Evolutionary conservation across 2,329 filamentous ascomycete genomes (phyloP), one percentile per base, ranked within the genome.

Genomic region (Fusarium kyushuense): DNA sequence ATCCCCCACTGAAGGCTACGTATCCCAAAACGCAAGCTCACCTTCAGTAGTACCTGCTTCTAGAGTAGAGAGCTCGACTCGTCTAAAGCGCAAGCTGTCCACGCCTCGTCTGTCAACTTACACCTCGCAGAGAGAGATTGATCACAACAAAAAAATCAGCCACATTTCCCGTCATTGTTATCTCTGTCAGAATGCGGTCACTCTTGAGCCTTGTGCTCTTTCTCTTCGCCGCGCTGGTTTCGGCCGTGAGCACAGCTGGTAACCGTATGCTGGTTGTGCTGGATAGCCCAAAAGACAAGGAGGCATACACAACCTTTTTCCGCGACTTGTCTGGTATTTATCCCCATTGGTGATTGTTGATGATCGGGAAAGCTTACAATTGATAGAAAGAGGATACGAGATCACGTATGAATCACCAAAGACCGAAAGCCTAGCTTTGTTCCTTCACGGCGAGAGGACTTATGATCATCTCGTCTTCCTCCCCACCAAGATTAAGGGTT

Each of bases 391-490:
- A 77, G 95, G 94, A 70, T 98, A 92, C 80, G 84, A 90, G 63
- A 84, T 97, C 72, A 86, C 87, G 36, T 94, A 94, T 78, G 89
- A 94, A 78, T 94, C 93, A 10, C 92, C 93, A 64, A 96, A 96
- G 82, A 92, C 88, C 78, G 88, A 93, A 54, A 84, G 85, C 51
- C 82, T 98, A 74, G 86, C 88, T 52, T 85, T 99, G 70, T 97
- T 97, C 83, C 85, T 89, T 76, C 89, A 96, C 68, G 96, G 95
- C 77, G 93, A 96, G 82, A 89, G 92, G 78, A 89, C 88, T 67
- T 98, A 94, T 81, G 95, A 98, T 81, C 95, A 99, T 81, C 83
- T 98, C 69, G 80, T 98, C 69, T 86, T 99, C 72, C 88, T 98
- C 69, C 96, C 96, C 53, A 89, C 90, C 63, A 97, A 95, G 81